Evolutionary conservation across 2,329 filamentous ascomycete species (phyloP), one percentile per base, ranked within the genome.

Genomic region (Chrysoporthe puriensis): DNA sequence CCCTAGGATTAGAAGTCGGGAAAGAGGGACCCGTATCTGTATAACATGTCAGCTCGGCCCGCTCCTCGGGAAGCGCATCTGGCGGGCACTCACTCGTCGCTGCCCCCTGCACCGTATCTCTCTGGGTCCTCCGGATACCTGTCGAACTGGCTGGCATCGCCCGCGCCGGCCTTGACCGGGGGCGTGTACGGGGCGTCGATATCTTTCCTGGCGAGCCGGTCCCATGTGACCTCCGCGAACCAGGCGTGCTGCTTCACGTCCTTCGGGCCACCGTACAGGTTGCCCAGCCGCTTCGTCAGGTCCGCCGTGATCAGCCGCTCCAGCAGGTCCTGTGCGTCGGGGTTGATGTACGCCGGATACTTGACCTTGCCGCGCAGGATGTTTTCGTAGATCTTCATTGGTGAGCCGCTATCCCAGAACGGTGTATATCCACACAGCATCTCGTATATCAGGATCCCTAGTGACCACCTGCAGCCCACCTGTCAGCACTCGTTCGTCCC

Each of bases 331-430:
- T 97, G 94, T 0, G 96, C 96, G 77, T 98, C 96, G 1, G 91
- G 90, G 77, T 98, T 93, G 75, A 99, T 92, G 78, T 98, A 99
- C 6, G 92, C 91, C 64, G 96, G 96, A 78, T 98, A 99, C 82
- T 97, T 98, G 79, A 99, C 92, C 74, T 92, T 91, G 69, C 95
- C 96, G 76, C 94, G 94, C 71, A 99, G 87, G 75, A 99, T 99
- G 79, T 99, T 99, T 83, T 99, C 96, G 82, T 99, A 99, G 76
- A 99, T 99, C 82, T 97, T 97, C 88, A 99, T 97, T 2, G 96
- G 95, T 57, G 93, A 97, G 66, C 95, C 96, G 74, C 92, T 93
- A 79, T 99, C 96, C 95, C 96, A 99, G 84, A 99, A 99, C 5
- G 96, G 96, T 5, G 96, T 99, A 81, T 97, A 99, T 40, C 96